Evolutionary conservation across 768 basidiomycete species (phyloP), one percentile per base, ranked within the genome.

Genomic region (Termitomyces sp.): DNA sequence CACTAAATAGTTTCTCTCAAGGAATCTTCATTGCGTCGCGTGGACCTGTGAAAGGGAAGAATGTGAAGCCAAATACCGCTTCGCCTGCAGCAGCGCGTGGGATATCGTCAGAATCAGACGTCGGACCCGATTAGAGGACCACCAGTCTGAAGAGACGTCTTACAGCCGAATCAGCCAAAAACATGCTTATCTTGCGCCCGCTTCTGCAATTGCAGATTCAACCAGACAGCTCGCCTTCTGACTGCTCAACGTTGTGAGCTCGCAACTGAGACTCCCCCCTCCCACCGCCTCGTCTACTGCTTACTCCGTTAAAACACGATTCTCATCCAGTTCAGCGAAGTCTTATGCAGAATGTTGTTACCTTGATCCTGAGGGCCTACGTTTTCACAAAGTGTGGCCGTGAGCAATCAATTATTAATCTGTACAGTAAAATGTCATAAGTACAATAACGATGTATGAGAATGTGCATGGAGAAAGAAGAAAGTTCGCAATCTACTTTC

Each of bases 171-270:
- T 42, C 58, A 13, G 56, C 62, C 36, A 59, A 59, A 39, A 67
- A 69, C 24, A 65, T 66, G 50, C 66, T 75, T 15, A 70, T 68
- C 13, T 67, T 73, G 15, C 69, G 78, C 29, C 80, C 82, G 7
- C 71, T 75, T 20, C 61, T 81, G 54, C 79, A 73, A 53, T 74
- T 81, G 20, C 75, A 78, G 54, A 81, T 76, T 28, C 72, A 78
- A 26, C 56, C 62, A 49, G 56, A 66, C 36, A 54, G 45, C 20
- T 26, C 60, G 29, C 47, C 56, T 51, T 37, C 59, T 41, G 46
- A 53, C 22, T 51, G 20, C 37, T 39, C 55, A 2, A 44, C 37
- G 50, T 47, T 57, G 24, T 47, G 31, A 44, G 54, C 31, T 36
- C 47, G n/a, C 63, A 62, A 54, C 65, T 64, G 36, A 33, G 64